phyloP scores from a whole-genome alignment of 495 filamentous ascomycete genomes.

The Penicillium pancosmium region DNA sequence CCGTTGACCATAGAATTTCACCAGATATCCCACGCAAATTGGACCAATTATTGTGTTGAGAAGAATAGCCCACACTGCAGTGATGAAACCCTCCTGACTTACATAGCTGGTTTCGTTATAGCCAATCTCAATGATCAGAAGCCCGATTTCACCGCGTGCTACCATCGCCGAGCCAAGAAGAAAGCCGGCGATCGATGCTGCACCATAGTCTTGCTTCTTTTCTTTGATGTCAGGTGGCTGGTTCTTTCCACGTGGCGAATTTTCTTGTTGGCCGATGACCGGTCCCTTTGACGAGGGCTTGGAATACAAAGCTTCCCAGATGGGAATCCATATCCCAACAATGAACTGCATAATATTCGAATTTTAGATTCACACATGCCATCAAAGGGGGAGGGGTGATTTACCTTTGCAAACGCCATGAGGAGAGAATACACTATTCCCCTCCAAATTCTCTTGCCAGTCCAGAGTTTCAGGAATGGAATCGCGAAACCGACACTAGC shows the following conservation, averaged over 20 bases:
- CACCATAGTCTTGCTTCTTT: neutral
- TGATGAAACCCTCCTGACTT: constrained; percentile 53
- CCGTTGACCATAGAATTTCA: constrained; percentile 35
- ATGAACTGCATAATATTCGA: constrained; percentile 22
- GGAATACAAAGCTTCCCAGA: constrained; percentile 18
- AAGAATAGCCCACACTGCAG: constrained; percentile 73
- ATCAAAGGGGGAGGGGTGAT: neutral
- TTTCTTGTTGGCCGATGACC: neutral
- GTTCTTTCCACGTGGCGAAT: neutral
- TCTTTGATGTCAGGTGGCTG: neutral
- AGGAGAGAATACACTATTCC: constrained; percentile 67
- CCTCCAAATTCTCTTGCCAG: constrained; percentile 62
- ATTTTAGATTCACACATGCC: neutral
- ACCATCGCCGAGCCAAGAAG: constrained; percentile 65
- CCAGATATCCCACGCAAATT: constrained; percentile 61
- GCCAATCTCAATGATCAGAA: constrained; percentile 70
- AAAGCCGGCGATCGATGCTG: constrained; percentile 51
- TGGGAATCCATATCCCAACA: constrained; percentile 34
- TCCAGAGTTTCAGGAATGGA: constrained; percentile 68
- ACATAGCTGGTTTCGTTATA: constrained; percentile 42
- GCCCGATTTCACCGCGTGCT: constrained; percentile 75
- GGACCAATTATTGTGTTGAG: constrained; percentile 74
- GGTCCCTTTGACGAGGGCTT: neutral
- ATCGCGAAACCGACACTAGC: constrained; percentile 74
- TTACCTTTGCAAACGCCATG: constrained; percentile 66